phyloP scores from a whole-genome alignment of 139 green algal genomes.

The Chlamydomonas sp. region DNA sequence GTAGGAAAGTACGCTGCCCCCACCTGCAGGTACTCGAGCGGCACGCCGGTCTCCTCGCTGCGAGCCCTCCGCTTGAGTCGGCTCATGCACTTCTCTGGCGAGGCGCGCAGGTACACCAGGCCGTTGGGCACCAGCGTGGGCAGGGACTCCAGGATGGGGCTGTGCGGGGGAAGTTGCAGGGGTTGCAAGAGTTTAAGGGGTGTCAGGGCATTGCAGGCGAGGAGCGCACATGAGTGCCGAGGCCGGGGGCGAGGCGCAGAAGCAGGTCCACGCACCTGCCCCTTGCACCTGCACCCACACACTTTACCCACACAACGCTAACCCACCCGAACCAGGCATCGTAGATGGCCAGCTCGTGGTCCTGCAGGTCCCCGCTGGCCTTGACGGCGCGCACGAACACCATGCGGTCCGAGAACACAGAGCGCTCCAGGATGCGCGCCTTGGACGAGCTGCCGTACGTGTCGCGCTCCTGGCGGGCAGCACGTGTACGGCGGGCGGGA shows the following conservation, averaged over 20 bases:
- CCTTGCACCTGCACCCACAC: neutral
- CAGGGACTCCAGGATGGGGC: constrained; percentile 62
- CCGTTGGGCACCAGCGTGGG: constrained; percentile 88
- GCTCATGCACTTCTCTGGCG: constrained; percentile 80
- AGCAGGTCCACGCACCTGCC: too few species aligned
- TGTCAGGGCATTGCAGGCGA: neutral
- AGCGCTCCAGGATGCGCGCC: constrained; percentile 92
- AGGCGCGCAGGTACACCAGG: constrained; percentile 92
- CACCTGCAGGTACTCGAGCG: constrained; percentile 84
- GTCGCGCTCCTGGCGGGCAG: constrained; percentile 63
- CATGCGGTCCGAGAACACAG: constrained; percentile 97
- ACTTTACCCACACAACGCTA: neutral
- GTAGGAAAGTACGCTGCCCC: neutral
- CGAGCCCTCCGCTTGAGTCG: constrained; percentile 68
- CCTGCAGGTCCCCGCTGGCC: constrained; percentile 79
- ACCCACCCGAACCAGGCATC: constrained; percentile 60
- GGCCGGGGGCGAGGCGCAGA: too few species aligned
- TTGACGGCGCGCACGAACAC: constrained; percentile 96
- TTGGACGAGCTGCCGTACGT: constrained; percentile 48
- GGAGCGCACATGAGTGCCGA: too few species aligned
- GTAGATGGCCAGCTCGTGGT: constrained; percentile 92
- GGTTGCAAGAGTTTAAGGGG: too few species aligned
- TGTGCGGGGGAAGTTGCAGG: neutral
- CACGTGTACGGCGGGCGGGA: neutral
- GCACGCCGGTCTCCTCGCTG: constrained; percentile 65